Base-by-base conservation (phyloP, 768 basidiomycete genomes). In the Clitopilus hobsonii region DNA sequence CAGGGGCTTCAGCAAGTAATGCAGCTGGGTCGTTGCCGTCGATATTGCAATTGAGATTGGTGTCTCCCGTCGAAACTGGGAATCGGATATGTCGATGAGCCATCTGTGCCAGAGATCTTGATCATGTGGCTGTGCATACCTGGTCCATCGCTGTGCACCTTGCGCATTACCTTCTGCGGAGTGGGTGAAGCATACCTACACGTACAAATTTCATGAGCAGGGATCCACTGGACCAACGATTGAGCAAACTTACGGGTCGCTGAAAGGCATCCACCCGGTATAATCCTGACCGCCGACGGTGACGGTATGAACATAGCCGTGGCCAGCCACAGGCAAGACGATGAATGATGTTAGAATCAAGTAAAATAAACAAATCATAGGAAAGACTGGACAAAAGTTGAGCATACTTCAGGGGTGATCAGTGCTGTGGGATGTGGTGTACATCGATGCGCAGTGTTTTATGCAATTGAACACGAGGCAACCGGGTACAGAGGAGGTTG, bases 1-100 rank as follows among this genome's bases (percentile, higher is more conserved):
- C 72, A 38, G 66, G 53, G 41, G 65, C 75, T 32, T 69, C 68
- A 27, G 75, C 75, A 32, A 74, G 53, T 18, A 66, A 63, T 49
- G 63, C 55, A 5, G 74, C 75, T 14, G 70, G 71, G 50, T 66
- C 60, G 51, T 72, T 67, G 23, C 78, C 78, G 51, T 70, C 71
- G 48, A 69, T 67, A 58, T 75, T 71, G 64, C 79, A 80, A 25
- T 77, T 70, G 41, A 79, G 64, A 58, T 78, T 71, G 49, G 71
- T 54, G 59, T 71, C 70, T 16, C 61, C 64, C 26, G 53, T 59
- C 13, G 60, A 58, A n/a, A 68, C 68, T 69, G 36, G 48, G 25
- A 52, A 14, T 54, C 50, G 24, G n/a, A n/a, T n/a, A n/a, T n/a
- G n/a, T n/a, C 28, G 51, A 52, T 58, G 32, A 48, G 29, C 47